Percentiles rank a stretch among this genome's conserved stretches.
phyloP scores from a whole-genome alignment of 805 yeast genomes.

The Kodamaea restingae region DNA sequence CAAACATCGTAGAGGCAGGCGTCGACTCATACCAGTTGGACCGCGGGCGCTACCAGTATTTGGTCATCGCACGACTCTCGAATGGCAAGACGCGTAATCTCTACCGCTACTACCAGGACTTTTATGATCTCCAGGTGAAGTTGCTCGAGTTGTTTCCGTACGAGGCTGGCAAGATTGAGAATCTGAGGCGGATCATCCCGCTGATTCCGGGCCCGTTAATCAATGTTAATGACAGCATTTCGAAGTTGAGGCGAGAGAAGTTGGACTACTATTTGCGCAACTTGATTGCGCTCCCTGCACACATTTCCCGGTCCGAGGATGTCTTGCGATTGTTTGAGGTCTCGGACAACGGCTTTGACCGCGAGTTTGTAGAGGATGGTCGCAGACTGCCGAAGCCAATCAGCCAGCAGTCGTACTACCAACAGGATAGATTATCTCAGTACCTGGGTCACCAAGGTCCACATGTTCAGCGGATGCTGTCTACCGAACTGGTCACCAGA shows the following conservation, averaged over 20 bases:
- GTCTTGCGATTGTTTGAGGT: conserved; percentile 71
- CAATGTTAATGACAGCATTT: conserved; percentile 73
- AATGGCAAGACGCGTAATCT: conserved; percentile 68
- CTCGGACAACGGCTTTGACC: conserved; percentile 56
- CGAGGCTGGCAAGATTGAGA: conserved; percentile 86
- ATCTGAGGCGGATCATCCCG: conserved; percentile 77
- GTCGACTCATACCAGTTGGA: conserved; percentile 79
- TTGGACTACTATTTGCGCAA: conserved; percentile 48
- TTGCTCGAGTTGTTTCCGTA: conserved; percentile 79
- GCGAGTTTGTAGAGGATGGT: conserved; percentile 30
- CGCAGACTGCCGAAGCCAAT: conserved; percentile 32
- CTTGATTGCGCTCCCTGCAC: conserved; percentile 69
- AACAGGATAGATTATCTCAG: conserved; percentile 50
- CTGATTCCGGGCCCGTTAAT: conserved; percentile 95
- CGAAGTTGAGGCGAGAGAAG: conserved; percentile 52
- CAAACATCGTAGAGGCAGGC: conserved; percentile 54
- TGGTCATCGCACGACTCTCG: conserved; percentile 61
- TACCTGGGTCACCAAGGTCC: conserved; percentile 35
- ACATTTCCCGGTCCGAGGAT: conserved; percentile 65
- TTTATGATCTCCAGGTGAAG: conserved; percentile 86
- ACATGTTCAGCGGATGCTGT: conserved; percentile 13
- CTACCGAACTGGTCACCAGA: conserved; percentile 24
- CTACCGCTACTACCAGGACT: conserved; percentile 91
- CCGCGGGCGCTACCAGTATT: conserved; percentile 86
- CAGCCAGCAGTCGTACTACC: conserved; percentile 40